Conservation (phyloP, 2,329 filamentous ascomycete species). For the Fusarium hostae region DNA sequence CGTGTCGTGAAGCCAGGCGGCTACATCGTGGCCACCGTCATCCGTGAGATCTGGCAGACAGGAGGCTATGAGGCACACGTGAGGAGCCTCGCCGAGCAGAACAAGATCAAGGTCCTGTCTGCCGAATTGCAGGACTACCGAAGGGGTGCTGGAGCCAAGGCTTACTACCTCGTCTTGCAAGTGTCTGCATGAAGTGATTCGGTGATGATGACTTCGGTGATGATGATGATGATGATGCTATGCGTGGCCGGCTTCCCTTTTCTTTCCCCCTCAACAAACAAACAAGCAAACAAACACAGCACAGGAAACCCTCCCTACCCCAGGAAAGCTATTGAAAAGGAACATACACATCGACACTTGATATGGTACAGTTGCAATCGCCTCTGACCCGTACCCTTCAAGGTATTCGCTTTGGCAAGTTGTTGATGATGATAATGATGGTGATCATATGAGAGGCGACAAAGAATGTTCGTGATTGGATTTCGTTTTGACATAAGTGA, state of each 20-base stretch:
- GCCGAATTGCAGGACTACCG: conserved; percentile 49
- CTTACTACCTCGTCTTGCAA: conserved; percentile 48
- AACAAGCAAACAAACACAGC: not conserved
- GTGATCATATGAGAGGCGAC: conserved; percentile 25
- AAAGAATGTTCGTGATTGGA: conserved; percentile 21
- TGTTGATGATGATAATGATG: conserved; percentile 17
- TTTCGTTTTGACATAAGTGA: conserved; percentile 25
- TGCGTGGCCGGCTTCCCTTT: conserved; percentile 5
- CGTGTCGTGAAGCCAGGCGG: conserved; percentile 60
- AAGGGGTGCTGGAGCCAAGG: conserved; percentile 46
- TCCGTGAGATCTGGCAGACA: conserved; percentile 60
- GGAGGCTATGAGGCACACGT: conserved; percentile 60
- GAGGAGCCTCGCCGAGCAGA: conserved; percentile 40
- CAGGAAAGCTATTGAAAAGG: not conserved
- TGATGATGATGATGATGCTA: conserved; percentile 12
- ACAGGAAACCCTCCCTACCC: not conserved
- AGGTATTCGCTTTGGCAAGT: conserved; percentile 2
- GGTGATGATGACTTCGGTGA: conserved; percentile 23
- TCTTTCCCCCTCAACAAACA: conserved; percentile 1
- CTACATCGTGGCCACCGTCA: conserved; percentile 61
- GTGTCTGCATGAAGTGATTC: conserved; percentile 26
- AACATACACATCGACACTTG: conserved; percentile 6
- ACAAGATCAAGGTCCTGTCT: conserved; percentile 45
- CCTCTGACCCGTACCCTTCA: not conserved
- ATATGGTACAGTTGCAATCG: not conserved